These are phyloP conservation scores for Hysterangium stoloniferum DNA, from an alignment of 768 basidiomycete species.

Conservation along the genomic window DNA sequence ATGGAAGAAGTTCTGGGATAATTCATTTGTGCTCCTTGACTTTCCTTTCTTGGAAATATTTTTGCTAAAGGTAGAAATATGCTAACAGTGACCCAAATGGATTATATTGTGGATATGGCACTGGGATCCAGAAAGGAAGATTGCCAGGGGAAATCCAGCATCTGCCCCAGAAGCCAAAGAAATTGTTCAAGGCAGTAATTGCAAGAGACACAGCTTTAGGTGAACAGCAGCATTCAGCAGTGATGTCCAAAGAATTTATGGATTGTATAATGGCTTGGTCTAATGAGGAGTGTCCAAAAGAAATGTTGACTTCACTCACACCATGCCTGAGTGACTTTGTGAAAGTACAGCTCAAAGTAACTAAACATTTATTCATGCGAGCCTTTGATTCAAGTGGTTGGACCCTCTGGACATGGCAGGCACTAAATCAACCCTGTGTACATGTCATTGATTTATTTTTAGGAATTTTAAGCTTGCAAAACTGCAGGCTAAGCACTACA, in stretches of 20 bases:
- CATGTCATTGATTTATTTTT: not conserved
- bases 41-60: not conserved
- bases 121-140: conserved; percentile 18
- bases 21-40: conserved; percentile 19
- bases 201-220: conserved; percentile 16
- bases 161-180: conserved; percentile 18
- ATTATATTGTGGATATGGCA: conserved; percentile 22
- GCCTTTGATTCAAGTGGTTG: conserved; percentile 24
- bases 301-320: not conserved
- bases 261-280: conserved; percentile 23
- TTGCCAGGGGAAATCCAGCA: conserved; percentile 25
- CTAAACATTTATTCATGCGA: conserved; percentile 24
- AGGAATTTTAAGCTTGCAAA: conserved; percentile 5
- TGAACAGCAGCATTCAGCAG: conserved; percentile 23
- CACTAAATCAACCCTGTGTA: conserved; percentile 1
- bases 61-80: not conserved
- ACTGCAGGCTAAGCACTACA: not conserved
- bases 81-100: not conserved
- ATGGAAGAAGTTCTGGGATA: conserved; percentile 22
- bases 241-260: conserved; percentile 27
- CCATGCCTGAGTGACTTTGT: not conserved
- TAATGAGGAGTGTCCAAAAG: conserved; percentile 14
- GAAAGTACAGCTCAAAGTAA: conserved; percentile 11
- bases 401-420: conserved; percentile 27
- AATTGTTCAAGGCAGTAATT: conserved; percentile 21